Base-by-base conservation (phyloP, 2,329 filamentous ascomycete species). In the Juglanconis sp. region DNA sequence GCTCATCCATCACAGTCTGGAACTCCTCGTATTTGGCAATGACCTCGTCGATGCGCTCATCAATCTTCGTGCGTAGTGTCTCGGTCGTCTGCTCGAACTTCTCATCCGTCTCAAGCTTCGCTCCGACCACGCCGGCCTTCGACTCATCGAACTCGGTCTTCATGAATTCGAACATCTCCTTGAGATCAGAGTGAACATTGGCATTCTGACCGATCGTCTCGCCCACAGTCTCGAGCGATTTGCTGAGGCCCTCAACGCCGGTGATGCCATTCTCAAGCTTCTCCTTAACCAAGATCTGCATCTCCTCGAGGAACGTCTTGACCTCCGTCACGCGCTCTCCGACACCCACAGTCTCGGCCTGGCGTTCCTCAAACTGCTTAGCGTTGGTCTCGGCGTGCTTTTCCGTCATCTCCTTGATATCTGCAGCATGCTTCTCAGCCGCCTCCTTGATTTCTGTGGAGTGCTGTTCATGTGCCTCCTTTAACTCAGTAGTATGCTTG, bases 1-100 rank as follows among this genome's bases (percentile, higher is more conserved):
- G 90, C 52, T 90, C 88, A 49, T 96, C 90, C 35, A 91, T 82
- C 7, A 86, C 79, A 24, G 83, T 77, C 69, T 96, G 90, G 64
- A 93, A 88, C 63, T 95, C 91, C 58, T 97, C 93, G 69, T 96
- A 96, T 72, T 96, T 97, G 66, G 83, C 80, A 72, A 96, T 86
- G 31, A 99, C 80, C 65, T 92, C 90, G 61, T 84, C 84, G 66
- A 97, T 81, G 67, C 84, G 85, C 67, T 87, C 84, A 40, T 87
- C 85, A 49, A 88, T 76, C 71, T 85, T 87, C 61, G 73, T 72
- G 48, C 79, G 75, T 8, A 88, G 74, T 5, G 71, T 76, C 8
- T 86, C 81, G 24, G 82, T 81, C 0, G 81, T 80, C 61, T 83
- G 75, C 65, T 86, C 81, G 35, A 88, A 86, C 71, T 92, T 92